Evolutionary conservation across 441 rosid species (phyloP).

Genomic region (Populus hybrid): DNA sequence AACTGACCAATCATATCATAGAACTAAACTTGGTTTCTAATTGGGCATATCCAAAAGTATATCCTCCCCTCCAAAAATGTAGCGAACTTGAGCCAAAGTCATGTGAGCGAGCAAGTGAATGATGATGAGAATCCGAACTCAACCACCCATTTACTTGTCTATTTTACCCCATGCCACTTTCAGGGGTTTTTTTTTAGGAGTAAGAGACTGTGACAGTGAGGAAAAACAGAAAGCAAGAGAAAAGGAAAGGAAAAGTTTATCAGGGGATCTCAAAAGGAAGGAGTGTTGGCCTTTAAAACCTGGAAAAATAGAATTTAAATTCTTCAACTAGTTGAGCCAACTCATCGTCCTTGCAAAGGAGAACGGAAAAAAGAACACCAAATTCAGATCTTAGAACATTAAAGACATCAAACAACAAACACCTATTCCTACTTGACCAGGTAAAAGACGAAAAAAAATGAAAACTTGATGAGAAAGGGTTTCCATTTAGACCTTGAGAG

Average conservation of each 20-base stretch:
- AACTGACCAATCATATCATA: constrained; percentile 78
- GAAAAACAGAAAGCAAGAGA: background rate
- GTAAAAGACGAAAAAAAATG: background rate
- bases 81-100: background rate
- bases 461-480: background rate
- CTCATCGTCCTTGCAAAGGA: background rate
- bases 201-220: background rate
- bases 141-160: background rate
- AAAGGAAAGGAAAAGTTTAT: background rate
- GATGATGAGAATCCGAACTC: background rate
- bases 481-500: background rate
- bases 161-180: background rate
- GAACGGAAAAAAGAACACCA: background rate
- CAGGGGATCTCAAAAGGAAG: background rate
- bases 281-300: background rate
- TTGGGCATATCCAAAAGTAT: background rate
- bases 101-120: background rate
- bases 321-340: background rate
- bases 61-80: background rate
- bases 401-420: background rate
- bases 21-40: background rate
- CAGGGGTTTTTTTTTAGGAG: background rate
- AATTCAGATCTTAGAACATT: background rate
- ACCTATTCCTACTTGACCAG: background rate
- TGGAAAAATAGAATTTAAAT: background rate